phyloP scores from a whole-genome alignment of 345 rosid species.

The Sonneratia alba region DNA sequence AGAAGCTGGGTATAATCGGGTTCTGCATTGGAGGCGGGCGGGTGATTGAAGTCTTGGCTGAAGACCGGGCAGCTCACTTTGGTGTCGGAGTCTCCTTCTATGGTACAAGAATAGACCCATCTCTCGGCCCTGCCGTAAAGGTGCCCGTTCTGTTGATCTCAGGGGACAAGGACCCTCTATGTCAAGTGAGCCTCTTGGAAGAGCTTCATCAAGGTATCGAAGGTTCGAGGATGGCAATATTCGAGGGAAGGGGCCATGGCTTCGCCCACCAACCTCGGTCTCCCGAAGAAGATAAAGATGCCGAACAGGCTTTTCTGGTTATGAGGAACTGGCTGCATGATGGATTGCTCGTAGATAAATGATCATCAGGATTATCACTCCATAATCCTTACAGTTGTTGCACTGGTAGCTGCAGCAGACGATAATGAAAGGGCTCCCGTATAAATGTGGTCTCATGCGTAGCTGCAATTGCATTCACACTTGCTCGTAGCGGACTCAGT shows the following conservation, averaged over 20 bases:
- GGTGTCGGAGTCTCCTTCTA: constrained; percentile 70
- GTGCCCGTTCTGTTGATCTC: constrained; percentile 68
- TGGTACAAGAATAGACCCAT: constrained; percentile 63
- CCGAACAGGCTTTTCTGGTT: constrained; percentile 54
- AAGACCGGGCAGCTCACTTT: constrained; percentile 39
- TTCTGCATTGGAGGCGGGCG: constrained; percentile 85
- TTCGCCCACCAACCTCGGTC: constrained; percentile 69
- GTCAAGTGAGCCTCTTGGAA: constrained; percentile 33
- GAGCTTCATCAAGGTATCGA: constrained; percentile 39
- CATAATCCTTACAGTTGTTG: not conserved
- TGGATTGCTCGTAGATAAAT: constrained; percentile 24
- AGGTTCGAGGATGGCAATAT: constrained; percentile 45
- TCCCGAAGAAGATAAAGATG: constrained; percentile 67
- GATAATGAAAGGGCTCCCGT: not conserved
- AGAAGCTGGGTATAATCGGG: constrained; percentile 73
- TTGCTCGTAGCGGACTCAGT: too few relatives aligned
- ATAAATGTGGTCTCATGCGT: not conserved
- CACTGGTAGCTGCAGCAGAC: not conserved
- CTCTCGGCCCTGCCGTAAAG: constrained; percentile 30
- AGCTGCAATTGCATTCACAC: not conserved
- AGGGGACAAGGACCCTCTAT: constrained; percentile 68
- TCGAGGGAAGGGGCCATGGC: constrained; percentile 65
- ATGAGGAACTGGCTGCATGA: constrained; percentile 70
- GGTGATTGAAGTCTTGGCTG: constrained; percentile 50
- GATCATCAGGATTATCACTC: not conserved